Percentiles rank a stretch among this genome's conserved stretches.
Evolutionary conservation across 2,329 filamentous ascomycete species (phyloP).

Genomic region (Ophioceras dolichostomum): DNA sequence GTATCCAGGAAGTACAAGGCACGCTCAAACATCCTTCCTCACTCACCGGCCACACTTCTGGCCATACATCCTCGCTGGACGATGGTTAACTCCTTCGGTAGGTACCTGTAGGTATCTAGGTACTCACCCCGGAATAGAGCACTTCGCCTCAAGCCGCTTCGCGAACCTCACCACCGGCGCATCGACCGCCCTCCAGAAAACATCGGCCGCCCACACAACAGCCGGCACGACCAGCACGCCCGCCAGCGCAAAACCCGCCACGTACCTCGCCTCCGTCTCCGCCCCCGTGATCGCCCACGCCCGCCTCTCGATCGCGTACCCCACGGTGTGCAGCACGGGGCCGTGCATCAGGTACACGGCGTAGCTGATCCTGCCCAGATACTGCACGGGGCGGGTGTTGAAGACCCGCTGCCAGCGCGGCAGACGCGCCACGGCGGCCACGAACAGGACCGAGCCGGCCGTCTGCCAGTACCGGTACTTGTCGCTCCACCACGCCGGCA

Average conservation of each 20-base stretch:
- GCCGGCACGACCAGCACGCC: conserved; percentile 46
- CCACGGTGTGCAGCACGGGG: conserved; percentile 43
- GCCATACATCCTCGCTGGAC: too few relatives aligned
- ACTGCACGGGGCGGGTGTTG: conserved; percentile 44
- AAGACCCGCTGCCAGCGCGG: conserved; percentile 45
- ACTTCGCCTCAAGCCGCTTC: conserved; percentile 27
- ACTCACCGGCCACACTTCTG: too few relatives aligned
- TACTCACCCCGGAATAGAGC: not conserved
- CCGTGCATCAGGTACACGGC: conserved; percentile 54
- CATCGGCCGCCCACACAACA: conserved; percentile 43
- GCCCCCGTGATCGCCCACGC: conserved; percentile 45
- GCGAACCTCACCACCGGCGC: conserved; percentile 47
- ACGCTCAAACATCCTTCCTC: too few relatives aligned
- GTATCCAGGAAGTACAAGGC: too few relatives aligned
- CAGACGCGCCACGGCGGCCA: conserved; percentile 44
- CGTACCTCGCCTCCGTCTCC: conserved; percentile 21
- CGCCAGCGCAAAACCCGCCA: conserved; percentile 47
- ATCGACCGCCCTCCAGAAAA: conserved; percentile 43
- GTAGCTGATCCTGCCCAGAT: conserved; percentile 50
- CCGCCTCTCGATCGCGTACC: conserved; percentile 31
- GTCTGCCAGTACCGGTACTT: conserved; percentile 45
- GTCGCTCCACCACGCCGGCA: conserved; percentile 35
- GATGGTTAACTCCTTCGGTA: too few relatives aligned
- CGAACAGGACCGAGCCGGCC: conserved; percentile 37
- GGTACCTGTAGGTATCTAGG: too few relatives aligned